Conservation (phyloP, 1,284 basidiomycete species). For the Melampsora americana region DNA sequence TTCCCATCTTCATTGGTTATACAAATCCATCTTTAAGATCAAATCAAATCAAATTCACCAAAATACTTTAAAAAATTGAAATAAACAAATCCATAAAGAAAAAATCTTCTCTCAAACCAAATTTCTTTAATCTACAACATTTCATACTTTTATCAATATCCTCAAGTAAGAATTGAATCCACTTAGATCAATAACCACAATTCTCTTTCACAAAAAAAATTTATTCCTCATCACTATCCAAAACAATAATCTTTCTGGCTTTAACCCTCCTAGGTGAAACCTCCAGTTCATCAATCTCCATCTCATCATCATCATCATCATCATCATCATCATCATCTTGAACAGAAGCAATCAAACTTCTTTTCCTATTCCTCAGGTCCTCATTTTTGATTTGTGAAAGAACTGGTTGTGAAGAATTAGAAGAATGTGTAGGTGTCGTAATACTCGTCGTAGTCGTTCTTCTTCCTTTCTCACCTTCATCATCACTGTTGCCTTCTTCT, state of each 20-base stretch:
- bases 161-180: too few relatives aligned
- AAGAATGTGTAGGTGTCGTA: conserved; percentile 14
- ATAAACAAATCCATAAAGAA: too few relatives aligned
- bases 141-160: too few relatives aligned
- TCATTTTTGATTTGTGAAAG: not conserved
- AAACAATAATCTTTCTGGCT: conserved; percentile 23
- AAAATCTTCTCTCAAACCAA: too few relatives aligned
- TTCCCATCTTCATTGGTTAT: too few relatives aligned
- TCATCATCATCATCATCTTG: not conserved
- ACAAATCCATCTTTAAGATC: too few relatives aligned
- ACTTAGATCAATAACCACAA: too few relatives aligned
- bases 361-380: conserved; percentile 15
- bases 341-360: not conserved
- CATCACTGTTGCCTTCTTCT: not conserved
- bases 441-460: not conserved
- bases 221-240: conserved; percentile 37
- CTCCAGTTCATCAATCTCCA: conserved; percentile 12
- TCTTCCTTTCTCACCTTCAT: conserved; percentile 7
- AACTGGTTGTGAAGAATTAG: not conserved
- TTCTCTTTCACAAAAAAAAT: too few relatives aligned
- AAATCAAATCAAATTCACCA: too few relatives aligned
- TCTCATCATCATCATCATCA: conserved; percentile 10
- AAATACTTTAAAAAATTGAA: too few relatives aligned
- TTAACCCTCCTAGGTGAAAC: conserved; percentile 10
- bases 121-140: too few relatives aligned